A percentile compares a stretch with the other conserved stretches of the same genome.
Evolutionary conservation across 2,329 filamentous ascomycete species (phyloP).

Genomic region (Hypoxylon rubiginosum): DNA sequence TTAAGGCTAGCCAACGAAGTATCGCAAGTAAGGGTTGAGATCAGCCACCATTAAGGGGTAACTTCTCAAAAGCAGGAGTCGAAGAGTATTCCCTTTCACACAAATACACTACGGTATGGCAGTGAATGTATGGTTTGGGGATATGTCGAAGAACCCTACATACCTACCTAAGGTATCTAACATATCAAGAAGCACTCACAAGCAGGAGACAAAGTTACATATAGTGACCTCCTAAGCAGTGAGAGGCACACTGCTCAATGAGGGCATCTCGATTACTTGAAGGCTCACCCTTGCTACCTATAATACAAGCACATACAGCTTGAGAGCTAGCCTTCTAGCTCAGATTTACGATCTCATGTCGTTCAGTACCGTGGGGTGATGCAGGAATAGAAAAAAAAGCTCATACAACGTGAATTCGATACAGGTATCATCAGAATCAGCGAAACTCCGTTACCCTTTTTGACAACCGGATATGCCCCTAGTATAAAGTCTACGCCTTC

Average conservation of each 20-base stretch:
- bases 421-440: slow-evolving; percentile 47
- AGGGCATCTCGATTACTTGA: not conserved
- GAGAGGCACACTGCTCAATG: not conserved
- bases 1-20: no score
- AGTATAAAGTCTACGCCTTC: slow-evolving; percentile 31
- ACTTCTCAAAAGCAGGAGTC: no score
- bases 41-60: no score
- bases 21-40: no score
- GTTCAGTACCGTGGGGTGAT: not conserved
- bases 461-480: slow-evolving; percentile 18
- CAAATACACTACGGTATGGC: no score
- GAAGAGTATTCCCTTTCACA: no score
- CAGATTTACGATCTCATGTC: not conserved
- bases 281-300: not conserved
- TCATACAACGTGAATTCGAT: slow-evolving; percentile 42
- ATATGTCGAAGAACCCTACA: no score
- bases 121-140: no score
- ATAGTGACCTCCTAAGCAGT: not conserved
- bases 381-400: slow-evolving; percentile 4
- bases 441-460: slow-evolving; percentile 38
- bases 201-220: not conserved
- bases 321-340: not conserved
- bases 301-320: slow-evolving; percentile 6
- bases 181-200: not conserved
- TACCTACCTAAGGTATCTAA: no score